These are phyloP conservation scores for Pestalotiopsis fici DNA, from an alignment of 2,329 filamentous ascomycete genomes.

Conservation along the genomic window DNA sequence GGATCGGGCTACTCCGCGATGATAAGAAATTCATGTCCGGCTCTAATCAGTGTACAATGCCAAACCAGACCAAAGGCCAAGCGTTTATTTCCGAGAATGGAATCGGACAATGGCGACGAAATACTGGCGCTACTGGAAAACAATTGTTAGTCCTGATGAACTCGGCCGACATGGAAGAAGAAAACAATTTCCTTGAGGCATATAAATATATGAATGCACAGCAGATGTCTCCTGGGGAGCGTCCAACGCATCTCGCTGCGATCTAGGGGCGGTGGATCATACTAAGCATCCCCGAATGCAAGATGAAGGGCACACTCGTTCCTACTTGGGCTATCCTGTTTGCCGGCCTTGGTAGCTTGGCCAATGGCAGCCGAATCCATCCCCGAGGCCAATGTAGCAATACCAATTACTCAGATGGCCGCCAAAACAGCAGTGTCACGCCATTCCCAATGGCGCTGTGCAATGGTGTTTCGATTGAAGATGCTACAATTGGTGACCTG, in stretches of 20 bases:
- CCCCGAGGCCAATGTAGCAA: background rate
- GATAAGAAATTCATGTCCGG: background rate
- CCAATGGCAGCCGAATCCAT: background rate
- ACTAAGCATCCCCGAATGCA: background rate
- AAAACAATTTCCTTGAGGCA: too few species aligned
- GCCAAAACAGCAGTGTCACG: background rate
- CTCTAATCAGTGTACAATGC: background rate
- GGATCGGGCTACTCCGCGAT: background rate
- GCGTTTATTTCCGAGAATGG: background rate
- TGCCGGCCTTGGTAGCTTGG: background rate
- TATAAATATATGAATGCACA: too few species aligned
- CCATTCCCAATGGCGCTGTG: background rate
- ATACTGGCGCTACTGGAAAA: background rate
- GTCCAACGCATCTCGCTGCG: too few species aligned
- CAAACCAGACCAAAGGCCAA: background rate
- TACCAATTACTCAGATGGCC: background rate
- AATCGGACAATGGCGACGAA: background rate
- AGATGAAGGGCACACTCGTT: background rate
- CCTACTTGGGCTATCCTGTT: background rate
- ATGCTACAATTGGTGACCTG: background rate
- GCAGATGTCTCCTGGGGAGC: too few species aligned
- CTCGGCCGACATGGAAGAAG: too few species aligned
- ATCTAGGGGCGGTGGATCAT: background rate
- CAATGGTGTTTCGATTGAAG: background rate
- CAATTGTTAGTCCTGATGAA: background rate